Evolutionary conservation across 768 basidiomycete species (phyloP), one percentile per base, ranked within the genome.

Genomic region (Myochromella boudieri): DNA sequence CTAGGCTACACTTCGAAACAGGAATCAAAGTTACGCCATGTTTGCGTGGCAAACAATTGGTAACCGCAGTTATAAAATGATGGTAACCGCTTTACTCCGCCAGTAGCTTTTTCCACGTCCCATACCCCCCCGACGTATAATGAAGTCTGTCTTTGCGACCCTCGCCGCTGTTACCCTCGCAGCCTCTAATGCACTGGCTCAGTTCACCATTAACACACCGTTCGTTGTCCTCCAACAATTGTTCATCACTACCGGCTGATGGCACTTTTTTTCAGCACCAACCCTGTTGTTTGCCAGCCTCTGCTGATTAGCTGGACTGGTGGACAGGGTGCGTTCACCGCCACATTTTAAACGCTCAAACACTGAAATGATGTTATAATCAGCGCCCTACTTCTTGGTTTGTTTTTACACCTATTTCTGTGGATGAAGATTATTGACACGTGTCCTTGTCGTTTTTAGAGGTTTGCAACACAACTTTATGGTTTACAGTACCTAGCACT

Each of bases 381-480:
- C 45, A 88, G 85, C 65, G 27, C 84, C 86, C 26, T 88, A 75
- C 73, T 78, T 68, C 57, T 54, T 87, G 73, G 87, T 88, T 63
- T 43, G 84, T 74, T 9, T 28, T 27, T 21, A 15, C 38, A n/a
- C 31, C 6, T 36, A 4, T 27, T 48, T 20, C 31, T 25, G 22
- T 12, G 6, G 21, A 32, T 9, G 22, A 20, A 18, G 37, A 34
- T n/a, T 48, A 8, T 41, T 46, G n/a, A 53, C 47, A 27, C 12
- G 22, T 39, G 25, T 36, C n/a, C 39, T 48, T 47, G 20, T 22
- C 32, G 15, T 20, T 43, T 31, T 51, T 64, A 81, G 76, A 75
- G 67, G 76, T 74, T 51, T 52, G 37, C 50, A 7, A n/a, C 42
- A 26, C 41, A 34, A 14, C 22, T 3, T 25, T 7, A n/a, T n/a